phyloP scores from a whole-genome alignment of 2,329 filamentous ascomycete species.

The Paraconiothyrium brasiliense region DNA sequence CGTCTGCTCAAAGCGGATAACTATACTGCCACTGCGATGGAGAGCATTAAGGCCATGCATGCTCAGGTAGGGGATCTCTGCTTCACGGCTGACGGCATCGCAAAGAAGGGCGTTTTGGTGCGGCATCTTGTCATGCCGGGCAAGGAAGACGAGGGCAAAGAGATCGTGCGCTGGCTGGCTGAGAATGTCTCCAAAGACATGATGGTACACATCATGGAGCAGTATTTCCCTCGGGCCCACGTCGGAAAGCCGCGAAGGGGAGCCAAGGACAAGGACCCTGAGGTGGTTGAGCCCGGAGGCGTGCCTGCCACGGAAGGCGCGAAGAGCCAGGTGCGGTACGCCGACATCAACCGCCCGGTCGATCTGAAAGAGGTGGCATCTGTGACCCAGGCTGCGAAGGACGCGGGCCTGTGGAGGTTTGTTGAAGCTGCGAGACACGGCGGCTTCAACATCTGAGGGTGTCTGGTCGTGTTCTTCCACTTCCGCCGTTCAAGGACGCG shows the following conservation, averaged over 20 bases:
- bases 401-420: conserved; percentile 81
- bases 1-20: conserved; percentile 80
- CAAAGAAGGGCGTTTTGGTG: conserved; percentile 78
- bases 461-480: too few species aligned
- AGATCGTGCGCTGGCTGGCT: conserved; percentile 81
- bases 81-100: conserved; percentile 83
- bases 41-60: conserved; percentile 84
- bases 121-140: conserved; percentile 88
- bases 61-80: conserved; percentile 82
- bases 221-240: conserved; percentile 82
- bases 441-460: conserved; percentile 60
- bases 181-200: conserved; percentile 76
- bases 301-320: conserved; percentile 32
- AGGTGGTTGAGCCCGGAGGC: conserved; percentile 43
- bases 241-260: conserved; percentile 72
- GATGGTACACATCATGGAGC: conserved; percentile 89
- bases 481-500: not conserved
- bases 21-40: conserved; percentile 75
- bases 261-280: conserved; percentile 39
- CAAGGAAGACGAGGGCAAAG: conserved; percentile 74
- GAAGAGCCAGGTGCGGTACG: conserved; percentile 68
- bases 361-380: conserved; percentile 70
- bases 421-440: conserved; percentile 70
- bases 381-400: conserved; percentile 73
- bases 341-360: conserved; percentile 80